A percentile compares a stretch with the other conserved stretches of the same genome.
Conservation (phyloP, 257 asterid species). For the Lantana camara region DNA sequence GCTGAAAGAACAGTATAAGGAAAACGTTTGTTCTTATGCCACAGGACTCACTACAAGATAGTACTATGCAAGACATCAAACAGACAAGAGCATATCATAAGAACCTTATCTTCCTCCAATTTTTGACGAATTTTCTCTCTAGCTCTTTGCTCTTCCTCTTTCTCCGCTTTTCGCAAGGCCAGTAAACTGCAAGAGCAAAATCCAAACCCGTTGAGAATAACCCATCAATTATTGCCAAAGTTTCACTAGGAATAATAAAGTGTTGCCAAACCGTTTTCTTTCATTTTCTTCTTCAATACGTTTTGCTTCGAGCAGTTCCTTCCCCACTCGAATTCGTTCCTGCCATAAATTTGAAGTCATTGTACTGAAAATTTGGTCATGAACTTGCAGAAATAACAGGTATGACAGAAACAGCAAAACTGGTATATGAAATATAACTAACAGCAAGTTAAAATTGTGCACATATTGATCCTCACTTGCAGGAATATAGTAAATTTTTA, state of each 20-base stretch:
- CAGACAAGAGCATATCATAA: slow-evolving; percentile 18
- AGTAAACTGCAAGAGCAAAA: slow-evolving; percentile 53
- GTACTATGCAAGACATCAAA: slow-evolving; percentile 9
- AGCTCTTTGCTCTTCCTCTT: slow-evolving; percentile 92
- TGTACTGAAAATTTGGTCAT: slow-evolving; percentile 17
- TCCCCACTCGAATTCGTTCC: slow-evolving; percentile 92
- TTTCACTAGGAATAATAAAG: slow-evolving; percentile 1
- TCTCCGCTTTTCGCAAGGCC: slow-evolving; percentile 95
- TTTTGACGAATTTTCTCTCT: slow-evolving; percentile 93
- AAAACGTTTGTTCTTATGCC: slow-evolving; percentile 13
- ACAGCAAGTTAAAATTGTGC: background rate
- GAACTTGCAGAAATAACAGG: slow-evolving; percentile 10
- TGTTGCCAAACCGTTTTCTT: slow-evolving; percentile 83
- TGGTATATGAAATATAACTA: background rate
- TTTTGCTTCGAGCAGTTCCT: slow-evolving; percentile 94
- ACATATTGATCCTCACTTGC: background rate
- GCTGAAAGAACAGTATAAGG: background rate
- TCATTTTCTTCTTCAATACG: slow-evolving; percentile 97
- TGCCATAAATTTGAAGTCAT: slow-evolving; percentile 40
- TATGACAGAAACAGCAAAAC: slow-evolving; percentile 15
- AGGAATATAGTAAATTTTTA: background rate
- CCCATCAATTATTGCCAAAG: slow-evolving; percentile 3
- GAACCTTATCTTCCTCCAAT: slow-evolving; percentile 97
- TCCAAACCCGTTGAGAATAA: slow-evolving; percentile 24
- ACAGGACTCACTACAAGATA: background rate